Percentiles rank a stretch among this genome's conserved stretches.
Conservation (phyloP, 768 basidiomycete genomes). For the Leccinum obscurum region DNA sequence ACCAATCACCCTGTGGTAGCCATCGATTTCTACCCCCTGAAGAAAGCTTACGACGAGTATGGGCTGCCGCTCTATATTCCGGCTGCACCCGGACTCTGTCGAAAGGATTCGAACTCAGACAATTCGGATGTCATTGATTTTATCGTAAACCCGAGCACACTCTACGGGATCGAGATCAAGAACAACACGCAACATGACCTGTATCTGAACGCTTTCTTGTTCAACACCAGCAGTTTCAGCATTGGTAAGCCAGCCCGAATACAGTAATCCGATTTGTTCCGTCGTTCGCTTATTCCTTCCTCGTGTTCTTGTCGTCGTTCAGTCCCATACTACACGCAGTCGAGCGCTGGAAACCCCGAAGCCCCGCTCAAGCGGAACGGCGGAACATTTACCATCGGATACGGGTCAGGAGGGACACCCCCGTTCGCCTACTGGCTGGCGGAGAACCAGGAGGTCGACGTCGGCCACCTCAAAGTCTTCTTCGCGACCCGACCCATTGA, state of each 20-base stretch:
- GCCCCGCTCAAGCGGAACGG: not conserved
- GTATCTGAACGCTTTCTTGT: not conserved
- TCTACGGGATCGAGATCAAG: slow-evolving; percentile 7
- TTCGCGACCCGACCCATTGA: slow-evolving; percentile 1
- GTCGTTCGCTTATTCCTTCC: not conserved
- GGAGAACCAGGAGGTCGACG: not conserved
- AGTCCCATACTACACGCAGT: slow-evolving; percentile 1
- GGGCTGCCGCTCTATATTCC: not conserved
- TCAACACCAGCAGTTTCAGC: not conserved
- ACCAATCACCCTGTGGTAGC: not conserved
- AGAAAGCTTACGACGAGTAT: not conserved
- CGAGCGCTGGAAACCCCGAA: not conserved
- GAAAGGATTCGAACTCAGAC: not conserved
- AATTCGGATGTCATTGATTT: not conserved
- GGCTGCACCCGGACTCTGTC: not conserved
- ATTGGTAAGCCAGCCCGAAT: not conserved
- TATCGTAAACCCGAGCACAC: not conserved
- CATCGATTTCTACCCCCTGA: not conserved
- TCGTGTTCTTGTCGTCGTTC: not conserved
- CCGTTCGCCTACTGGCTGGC: slow-evolving; percentile 9
- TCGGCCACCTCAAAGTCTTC: slow-evolving; percentile 1
- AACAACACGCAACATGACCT: slow-evolving; percentile 7
- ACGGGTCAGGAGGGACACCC: not conserved
- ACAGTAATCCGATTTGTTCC: not conserved
- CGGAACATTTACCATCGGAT: not conserved